Percentiles rank a stretch among this genome's conserved stretches.
Conservation (phyloP, 352 stramenopile species). For the Pythium periplocum region DNA sequence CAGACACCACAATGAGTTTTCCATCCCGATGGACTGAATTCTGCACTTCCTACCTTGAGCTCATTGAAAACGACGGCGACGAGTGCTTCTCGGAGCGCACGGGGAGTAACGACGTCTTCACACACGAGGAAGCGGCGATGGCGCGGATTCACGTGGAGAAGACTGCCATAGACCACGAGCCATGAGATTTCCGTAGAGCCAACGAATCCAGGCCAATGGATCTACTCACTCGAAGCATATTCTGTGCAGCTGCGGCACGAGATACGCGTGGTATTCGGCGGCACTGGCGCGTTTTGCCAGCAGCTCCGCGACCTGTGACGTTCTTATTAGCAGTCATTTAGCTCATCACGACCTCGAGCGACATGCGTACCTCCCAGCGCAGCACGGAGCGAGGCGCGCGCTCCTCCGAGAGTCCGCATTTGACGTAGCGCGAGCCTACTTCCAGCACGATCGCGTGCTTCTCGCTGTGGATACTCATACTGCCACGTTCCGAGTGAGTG, state of each 20-base stretch:
- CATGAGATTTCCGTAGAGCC: too few relatives aligned
- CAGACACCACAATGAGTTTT: background rate
- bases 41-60: conserved; percentile 34
- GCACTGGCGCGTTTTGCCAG: conserved; percentile 27
- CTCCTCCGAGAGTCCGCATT: conserved; percentile 72
- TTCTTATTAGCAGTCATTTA: background rate
- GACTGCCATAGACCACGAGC: conserved; percentile 15
- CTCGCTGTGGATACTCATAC: conserved; percentile 19
- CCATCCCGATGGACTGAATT: background rate
- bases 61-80: conserved; percentile 54
- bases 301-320: conserved; percentile 45
- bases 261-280: conserved; percentile 37
- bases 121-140: conserved; percentile 73
- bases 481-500: background rate
- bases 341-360: background rate
- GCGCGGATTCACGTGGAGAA: conserved; percentile 66
- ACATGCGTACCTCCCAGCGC: conserved; percentile 50
- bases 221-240: conserved; percentile 71
- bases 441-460: conserved; percentile 72
- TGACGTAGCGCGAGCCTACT: conserved; percentile 59
- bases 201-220: background rate
- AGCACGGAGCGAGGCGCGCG: conserved; percentile 58
- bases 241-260: conserved; percentile 50
- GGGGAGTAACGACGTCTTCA: conserved; percentile 68
- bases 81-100: conserved; percentile 56